Evolutionary conservation across 2,329 filamentous ascomycete species (phyloP), one percentile per base, ranked within the genome.

Genomic region (Penicillium janthinellum): DNA sequence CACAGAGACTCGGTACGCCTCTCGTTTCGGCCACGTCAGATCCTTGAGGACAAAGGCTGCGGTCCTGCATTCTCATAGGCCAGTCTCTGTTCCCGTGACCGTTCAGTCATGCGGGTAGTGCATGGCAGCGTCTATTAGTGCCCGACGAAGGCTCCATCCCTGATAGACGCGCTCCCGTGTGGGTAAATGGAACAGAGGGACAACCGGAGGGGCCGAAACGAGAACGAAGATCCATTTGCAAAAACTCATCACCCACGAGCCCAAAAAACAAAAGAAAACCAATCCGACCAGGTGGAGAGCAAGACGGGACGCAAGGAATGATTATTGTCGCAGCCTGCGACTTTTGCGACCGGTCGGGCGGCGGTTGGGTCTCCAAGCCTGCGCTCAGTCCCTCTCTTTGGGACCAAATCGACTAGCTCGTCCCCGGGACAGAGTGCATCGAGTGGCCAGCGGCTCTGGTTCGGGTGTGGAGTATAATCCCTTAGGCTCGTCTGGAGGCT

Each of bases 71-170:
- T 56, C 47, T 63, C 51, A 63, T 62, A 61, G 61, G 56, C 22
- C 52, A 28, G 22, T 22, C 17, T 22, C 12, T 38, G 62, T 65
- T 70, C 69, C 68, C 68, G 68, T 71, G 69, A 70, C 64, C 52
- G 53, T 58, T 49, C 39, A 20, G 51, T 54, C 67, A 67, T 70
- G 68, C 69, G 67, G 67, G 67, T 60, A 58, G 64, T 63, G 67
- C 51, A 64, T 69, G 67, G 65, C 63, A 59, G 67, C 67, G 67
- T 48, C 66, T 69, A 68, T 69, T 68, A 69, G 68, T 69, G 66
- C 65, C 64, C 64, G 64, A 67, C 61, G 20, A 20, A 20, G 52
- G 62, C 61, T 62, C 61, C 67, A 69, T 66, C 64, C 64, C 37
- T 66, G 66, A 64, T 69, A 68, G 66, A 66, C 67, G 67, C 67